A percentile compares a stretch with the other conserved stretches of the same genome.
Evolutionary conservation across 805 yeast species (phyloP).

Genomic region (Ogataea trehaloabstinens): DNA sequence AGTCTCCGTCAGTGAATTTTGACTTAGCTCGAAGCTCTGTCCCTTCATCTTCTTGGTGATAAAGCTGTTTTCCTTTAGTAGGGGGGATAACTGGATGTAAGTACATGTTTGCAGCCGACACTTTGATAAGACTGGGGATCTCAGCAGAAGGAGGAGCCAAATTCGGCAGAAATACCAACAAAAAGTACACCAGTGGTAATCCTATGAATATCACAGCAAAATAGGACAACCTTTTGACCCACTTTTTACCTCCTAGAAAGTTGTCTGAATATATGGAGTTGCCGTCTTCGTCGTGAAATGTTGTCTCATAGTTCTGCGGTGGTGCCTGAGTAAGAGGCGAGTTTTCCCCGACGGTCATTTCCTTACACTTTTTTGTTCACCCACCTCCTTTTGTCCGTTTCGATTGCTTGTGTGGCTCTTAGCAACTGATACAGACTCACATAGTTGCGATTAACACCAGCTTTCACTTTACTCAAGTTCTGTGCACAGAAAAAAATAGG

Average conservation of each 20-base stretch:
- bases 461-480: no score
- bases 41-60: conserved; percentile 11
- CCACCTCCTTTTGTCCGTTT: no score
- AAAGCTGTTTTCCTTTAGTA: neutral
- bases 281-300: conserved; percentile 19
- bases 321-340: neutral
- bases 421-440: no score
- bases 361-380: no score
- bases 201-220: conserved; percentile 11
- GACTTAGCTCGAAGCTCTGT: conserved; percentile 12
- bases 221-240: conserved; percentile 9
- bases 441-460: no score
- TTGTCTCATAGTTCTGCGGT: conserved; percentile 6
- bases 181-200: conserved; percentile 25
- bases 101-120: conserved; percentile 20
- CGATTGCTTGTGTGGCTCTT: no score
- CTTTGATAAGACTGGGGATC: conserved; percentile 26
- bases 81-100: conserved; percentile 31
- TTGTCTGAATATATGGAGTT: neutral
- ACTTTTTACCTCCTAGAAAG: conserved; percentile 6
- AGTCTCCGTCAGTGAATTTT: conserved; percentile 18
- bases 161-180: conserved; percentile 31
- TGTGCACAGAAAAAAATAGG: no score
- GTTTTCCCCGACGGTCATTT: neutral
- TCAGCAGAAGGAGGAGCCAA: conserved; percentile 31